Evolutionary conservation across 306 rosid species (phyloP).

Genomic region (Delonix regia): DNA sequence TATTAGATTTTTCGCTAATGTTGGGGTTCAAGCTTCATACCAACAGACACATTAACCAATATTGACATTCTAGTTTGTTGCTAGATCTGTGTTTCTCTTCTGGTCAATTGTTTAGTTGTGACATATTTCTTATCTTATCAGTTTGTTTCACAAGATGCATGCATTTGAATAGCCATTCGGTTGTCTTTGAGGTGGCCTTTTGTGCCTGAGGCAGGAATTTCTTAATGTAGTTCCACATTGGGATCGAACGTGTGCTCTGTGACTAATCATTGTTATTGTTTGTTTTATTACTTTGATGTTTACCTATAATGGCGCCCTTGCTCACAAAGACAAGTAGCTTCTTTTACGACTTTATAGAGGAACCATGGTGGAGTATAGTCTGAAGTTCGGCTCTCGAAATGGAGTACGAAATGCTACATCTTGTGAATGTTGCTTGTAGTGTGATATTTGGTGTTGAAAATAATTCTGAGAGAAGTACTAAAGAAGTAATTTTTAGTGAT

Average conservation of each 20-base stretch:
- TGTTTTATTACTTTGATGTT: neutral
- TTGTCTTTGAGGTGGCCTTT: neutral
- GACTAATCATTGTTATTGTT: neutral
- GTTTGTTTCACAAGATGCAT: neutral
- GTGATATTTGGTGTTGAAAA: neutral
- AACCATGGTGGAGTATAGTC: neutral
- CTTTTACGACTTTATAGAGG: neutral
- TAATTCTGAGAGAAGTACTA: neutral
- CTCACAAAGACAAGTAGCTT: neutral
- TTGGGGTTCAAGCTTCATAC: neutral
- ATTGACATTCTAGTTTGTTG: neutral
- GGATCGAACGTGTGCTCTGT: neutral
- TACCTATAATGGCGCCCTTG: neutral
- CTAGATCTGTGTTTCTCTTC: neutral
- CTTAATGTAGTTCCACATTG: too few species aligned
- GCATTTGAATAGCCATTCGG: neutral
- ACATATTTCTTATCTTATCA: neutral
- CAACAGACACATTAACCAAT: neutral
- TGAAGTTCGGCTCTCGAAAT: neutral
- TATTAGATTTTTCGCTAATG: neutral
- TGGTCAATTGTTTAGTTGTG: neutral
- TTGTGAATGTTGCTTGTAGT: neutral
- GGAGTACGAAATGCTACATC: neutral
- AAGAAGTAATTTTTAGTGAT: neutral
- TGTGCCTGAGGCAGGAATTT: neutral